phyloP scores from a whole-genome alignment of 495 filamentous ascomycete species.

The Entonaema liquescens region DNA sequence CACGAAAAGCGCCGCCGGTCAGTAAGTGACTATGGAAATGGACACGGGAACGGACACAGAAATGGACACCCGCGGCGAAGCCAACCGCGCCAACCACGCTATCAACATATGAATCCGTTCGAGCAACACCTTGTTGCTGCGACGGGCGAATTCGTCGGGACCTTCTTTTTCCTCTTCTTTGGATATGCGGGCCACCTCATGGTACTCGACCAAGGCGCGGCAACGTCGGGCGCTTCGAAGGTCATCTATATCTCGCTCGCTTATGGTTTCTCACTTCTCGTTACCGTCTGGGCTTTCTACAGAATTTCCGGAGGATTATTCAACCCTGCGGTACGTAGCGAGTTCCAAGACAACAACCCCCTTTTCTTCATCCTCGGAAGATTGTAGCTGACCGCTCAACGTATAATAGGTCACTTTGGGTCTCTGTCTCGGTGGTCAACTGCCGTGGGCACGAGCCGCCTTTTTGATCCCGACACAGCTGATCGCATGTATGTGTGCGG shows the following conservation, averaged over 20 bases:
- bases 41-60: not conserved
- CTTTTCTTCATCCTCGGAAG: not conserved
- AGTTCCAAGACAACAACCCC: not conserved
- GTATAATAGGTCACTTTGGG: conserved; percentile 56
- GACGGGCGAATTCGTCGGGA: conserved; percentile 58
- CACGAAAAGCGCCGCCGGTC: conserved; percentile 10
- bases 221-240: conserved; percentile 30
- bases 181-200: conserved; percentile 54
- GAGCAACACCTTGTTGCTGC: conserved; percentile 48
- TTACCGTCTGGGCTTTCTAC: conserved; percentile 74
- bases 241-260: conserved; percentile 44
- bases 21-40: not conserved
- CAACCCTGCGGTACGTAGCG: conserved; percentile 66
- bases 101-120: conserved; percentile 28
- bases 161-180: conserved; percentile 63
- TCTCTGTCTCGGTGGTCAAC: conserved; percentile 58
- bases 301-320: conserved; percentile 71
- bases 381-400: not conserved
- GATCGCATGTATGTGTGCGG: conserved; percentile 61
- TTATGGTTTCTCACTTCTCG: conserved; percentile 69
- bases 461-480: conserved; percentile 64
- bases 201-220: conserved; percentile 41
- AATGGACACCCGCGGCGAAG: not conserved
- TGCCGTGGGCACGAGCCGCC: conserved; percentile 55
- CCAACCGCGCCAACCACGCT: not conserved